Base-by-base conservation (phyloP, 805 yeast species). In the Kazachstania bromeliacearum region DNA sequence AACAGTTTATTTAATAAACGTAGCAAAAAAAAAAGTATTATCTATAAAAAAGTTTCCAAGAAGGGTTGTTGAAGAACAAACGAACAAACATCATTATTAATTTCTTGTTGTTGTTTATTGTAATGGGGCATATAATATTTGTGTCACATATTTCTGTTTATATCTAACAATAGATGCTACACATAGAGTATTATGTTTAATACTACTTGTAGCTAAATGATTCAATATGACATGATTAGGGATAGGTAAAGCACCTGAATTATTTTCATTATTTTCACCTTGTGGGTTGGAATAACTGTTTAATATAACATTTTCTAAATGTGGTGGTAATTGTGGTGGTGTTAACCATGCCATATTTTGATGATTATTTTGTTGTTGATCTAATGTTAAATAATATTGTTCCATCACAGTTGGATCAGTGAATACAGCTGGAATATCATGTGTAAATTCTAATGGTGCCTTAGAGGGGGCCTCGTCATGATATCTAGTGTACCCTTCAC, bases 301-400 rank as follows among this genome's bases (percentile, higher is more conserved):
- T 52, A 89, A 70, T 37, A 92, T 87, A 38, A 92, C 97, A 51
- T 82, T 81, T 56, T 92, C 98, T 41, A 92, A 68, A 59, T 89
- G 98, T 7, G 98, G 98, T 7, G 98, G 98, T 34, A 92, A 68
- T 54, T 83, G 94, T 16, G 98, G 98, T 15, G 98, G 97, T 21
- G 94, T 85, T 36, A 88, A 42, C 71, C 72, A 67, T 2, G 70
- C 57, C 70, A 67, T 78, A 66, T 63, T 75, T 64, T 64, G 73
- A 62, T 59, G 77, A 59, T 66, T 70, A 31, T 66, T 66, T 53
- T 77, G 79, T 30, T 79, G 74, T 48, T 73, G 79, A 51, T 83
- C 94, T 34, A 83, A 66, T 1, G 89, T 83, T 31, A 77, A 63
- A 50, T 83, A 83, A 51, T 83, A 83, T 47, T 81, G 87, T 53